Evolutionary conservation across 75 land plant species (phyloP), one percentile per base, ranked within the genome.

Genomic region (Chamaecyparis obtusa): DNA sequence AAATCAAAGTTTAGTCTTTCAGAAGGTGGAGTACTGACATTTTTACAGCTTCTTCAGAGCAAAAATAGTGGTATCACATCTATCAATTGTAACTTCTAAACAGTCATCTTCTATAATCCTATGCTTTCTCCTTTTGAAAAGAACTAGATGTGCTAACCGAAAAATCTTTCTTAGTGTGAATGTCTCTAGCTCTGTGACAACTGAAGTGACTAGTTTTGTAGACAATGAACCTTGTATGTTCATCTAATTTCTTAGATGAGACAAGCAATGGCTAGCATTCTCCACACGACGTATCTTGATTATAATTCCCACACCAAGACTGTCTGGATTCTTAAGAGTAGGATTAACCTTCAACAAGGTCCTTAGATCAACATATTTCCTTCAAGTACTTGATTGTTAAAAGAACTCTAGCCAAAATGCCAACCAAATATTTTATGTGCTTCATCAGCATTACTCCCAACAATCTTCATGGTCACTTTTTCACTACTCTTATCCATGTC

Each of bases 341-440:
- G 91, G 91, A 85, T 90, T 90, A 69, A 83, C 91, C 35, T 85
- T 89, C 84, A 90, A 64, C 39, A 90, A 85, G 21, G 91, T 79
- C 90, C 91, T 90, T n/a, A n/a, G n/a, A n/a, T n/a, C n/a, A n/a
- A n/a, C n/a, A n/a, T n/a, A n/a, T n/a, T n/a, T n/a, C n/a, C n/a
- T n/a, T n/a, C n/a, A n/a, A n/a, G n/a, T n/a, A n/a, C n/a, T n/a
- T n/a, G n/a, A n/a, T n/a, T n/a, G n/a, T n/a, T n/a, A n/a, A n/a
- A n/a, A n/a, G n/a, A n/a, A n/a, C n/a, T n/a, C n/a, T n/a, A n/a
- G n/a, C n/a, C n/a, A n/a, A n/a, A n/a, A n/a, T n/a, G n/a, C n/a
- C n/a, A n/a, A n/a, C n/a, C n/a, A n/a, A n/a, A n/a, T n/a, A n/a
- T n/a, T n/a, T n/a, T n/a, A n/a, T n/a, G n/a, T n/a, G n/a, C n/a